Conservation (phyloP, 345 rosid genomes). For the Camelina sativa region DNA sequence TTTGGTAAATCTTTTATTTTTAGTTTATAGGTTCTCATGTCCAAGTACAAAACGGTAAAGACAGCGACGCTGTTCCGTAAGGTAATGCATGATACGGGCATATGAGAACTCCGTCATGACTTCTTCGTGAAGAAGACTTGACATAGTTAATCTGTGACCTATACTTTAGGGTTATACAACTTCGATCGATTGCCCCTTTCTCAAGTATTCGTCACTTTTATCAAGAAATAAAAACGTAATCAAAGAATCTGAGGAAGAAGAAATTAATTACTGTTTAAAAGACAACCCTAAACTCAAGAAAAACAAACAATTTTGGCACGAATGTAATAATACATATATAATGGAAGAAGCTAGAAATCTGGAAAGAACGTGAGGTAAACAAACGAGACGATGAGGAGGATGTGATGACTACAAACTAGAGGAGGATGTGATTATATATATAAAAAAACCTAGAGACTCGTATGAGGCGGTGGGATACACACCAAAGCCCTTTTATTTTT, state of each 20-base stretch:
- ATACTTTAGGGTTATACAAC: not conserved
- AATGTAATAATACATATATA: too few species aligned
- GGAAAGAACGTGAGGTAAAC: too few species aligned
- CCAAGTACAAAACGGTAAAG: not conserved
- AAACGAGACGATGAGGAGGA: too few species aligned
- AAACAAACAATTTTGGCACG: too few species aligned
- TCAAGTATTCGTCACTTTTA: conserved; percentile 7
- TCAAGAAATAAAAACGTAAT: not conserved
- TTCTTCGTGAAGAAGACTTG: not conserved
- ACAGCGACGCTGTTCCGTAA: not conserved
- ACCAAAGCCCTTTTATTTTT: too few species aligned
- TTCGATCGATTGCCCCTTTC: not conserved
- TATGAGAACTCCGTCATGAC: not conserved
- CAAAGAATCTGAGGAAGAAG: not conserved
- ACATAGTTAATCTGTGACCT: not conserved
- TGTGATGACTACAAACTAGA: too few species aligned
- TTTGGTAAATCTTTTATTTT: not conserved
- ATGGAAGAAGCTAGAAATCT: too few species aligned
- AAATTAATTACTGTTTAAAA: too few species aligned
- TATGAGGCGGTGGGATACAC: too few species aligned
- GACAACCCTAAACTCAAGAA: too few species aligned
- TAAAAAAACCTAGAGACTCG: too few species aligned
- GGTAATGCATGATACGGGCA: not conserved
- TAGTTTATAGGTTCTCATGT: not conserved
- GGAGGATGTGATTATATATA: too few species aligned